Base-by-base conservation (phyloP, 1,139 yeast species). In the Pneumocystis carinii region DNA sequence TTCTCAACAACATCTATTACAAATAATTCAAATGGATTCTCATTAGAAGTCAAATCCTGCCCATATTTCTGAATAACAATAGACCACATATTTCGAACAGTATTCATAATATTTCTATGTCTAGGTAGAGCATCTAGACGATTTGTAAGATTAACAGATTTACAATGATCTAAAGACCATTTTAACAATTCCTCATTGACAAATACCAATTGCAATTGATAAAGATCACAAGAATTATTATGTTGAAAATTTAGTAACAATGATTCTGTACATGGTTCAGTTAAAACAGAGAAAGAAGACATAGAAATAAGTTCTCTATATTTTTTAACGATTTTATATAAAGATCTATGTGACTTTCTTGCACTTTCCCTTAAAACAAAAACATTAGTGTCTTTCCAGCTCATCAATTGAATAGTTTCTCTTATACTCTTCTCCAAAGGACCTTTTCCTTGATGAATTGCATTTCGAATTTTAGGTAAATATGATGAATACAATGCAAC, bases 361-460 rank as follows among this genome's bases (percentile, higher is more conserved):
- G 98, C 92, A 75, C 96, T 88, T 74, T 90, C 97, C 69, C 88
- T 89, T 69, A 94, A 79, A 0, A 98, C 96, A 71, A 86, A 95
- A 61, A 90, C 83, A 70, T 94, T 94, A 14, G 90, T 92, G 74
- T 94, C 99, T 70, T 90, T 90, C 97, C 98, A 94, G 71, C 96
- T 87, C 0, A 97, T 97, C 38, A 94, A 78, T 62, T 89, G 76
- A 61, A 92, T 89, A 4, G 90, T 85, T 66, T 94, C 98, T 59
- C 83, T 79, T 35, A 92, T 81, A 63, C 89, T 92, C 71, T 90
- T 90, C 66, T 85, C 90, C 56, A 92, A 75, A 7, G 75, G 74
- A 68, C 79, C 81, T 71, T 80, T 83, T 0, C 79, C 78, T 1
- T 73, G 72, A 0, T 69, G 70, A 35, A 90, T 73, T 19, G 76